Evolutionary conservation across 225 moss, liverwort and hornwort genomes (phyloP), one percentile per base, ranked within the genome.

Genomic region (Physcomitrellopsis africana): DNA sequence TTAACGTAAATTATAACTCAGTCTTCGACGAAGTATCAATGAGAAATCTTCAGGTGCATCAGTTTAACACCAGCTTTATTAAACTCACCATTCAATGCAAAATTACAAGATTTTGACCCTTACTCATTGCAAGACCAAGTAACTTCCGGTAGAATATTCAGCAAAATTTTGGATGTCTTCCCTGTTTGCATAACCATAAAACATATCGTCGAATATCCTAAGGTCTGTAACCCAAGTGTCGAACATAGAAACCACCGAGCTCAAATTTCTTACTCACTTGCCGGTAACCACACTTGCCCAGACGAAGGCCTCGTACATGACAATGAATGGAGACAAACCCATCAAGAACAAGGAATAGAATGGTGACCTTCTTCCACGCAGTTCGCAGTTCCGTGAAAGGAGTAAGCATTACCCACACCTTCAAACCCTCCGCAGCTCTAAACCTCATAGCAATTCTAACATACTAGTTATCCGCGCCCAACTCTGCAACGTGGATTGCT

Each of bases 201-300:
- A 7, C 14, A 37, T 51, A 8, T 19, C 15, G 18, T 49, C 48
- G 44, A 57, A 5, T 8, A 42, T 69, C 43, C 57, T 17, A 45
- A 37, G 32, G 32, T 37, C 32, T 37, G 7, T 4, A 4, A 7
- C 14, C 6, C 60, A 1, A 72, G 60, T 18, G 29, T 12, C 22
- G 1, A 24, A 27, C 32, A 44, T 19, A n/a, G 60, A 56, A 49
- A 64, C 7, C 32, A 52, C 59, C 43, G 24, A 55, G 23, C 47
- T 45, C 22, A 15, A 44, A 26, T 24, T 57, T 24, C 19, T 27
- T 51, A 49, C 1, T 43, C 10, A 45, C 7, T 32, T 48, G 3
- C 48, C 18, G 49, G 11, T 16, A 73, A 64, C 15, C 47, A 68
- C 23, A 77, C 86, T 83, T 72, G 76, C 86, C 80, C 72, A 75